Conservation (phyloP, 345 rosid species). For the Lenwebbia sp. region DNA sequence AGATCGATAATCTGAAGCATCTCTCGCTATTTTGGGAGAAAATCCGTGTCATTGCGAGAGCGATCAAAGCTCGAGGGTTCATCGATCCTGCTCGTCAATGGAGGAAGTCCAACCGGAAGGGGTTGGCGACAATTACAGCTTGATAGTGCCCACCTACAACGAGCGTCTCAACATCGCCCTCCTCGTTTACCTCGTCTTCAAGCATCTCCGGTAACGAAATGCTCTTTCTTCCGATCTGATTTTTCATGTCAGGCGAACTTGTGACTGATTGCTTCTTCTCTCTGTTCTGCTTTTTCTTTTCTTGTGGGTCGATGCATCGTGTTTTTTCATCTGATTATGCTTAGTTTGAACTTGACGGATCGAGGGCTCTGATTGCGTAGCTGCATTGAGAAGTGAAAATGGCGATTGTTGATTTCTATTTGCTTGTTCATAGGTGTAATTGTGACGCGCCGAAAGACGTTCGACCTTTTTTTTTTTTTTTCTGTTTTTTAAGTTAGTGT, state of each 20-base stretch:
- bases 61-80: neutral
- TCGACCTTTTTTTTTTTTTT: neutral
- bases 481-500: neutral
- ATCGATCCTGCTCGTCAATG: neutral
- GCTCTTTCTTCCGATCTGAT: neutral
- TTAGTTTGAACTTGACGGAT: neutral
- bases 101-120: slow-evolving; percentile 4
- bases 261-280: neutral
- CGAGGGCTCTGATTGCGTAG: neutral
- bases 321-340: neutral
- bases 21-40: neutral
- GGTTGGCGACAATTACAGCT: slow-evolving; percentile 54
- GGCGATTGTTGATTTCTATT: neutral
- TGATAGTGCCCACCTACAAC: slow-evolving; percentile 87
- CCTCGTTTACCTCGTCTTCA: slow-evolving; percentile 80
- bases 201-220: slow-evolving; percentile 52
- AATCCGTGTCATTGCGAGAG: neutral
- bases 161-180: slow-evolving; percentile 92
- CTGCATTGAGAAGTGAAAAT: neutral
- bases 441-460: neutral
- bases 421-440: neutral
- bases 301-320: neutral
- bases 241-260: neutral
- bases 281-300: neutral
- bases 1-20: neutral